A percentile compares a stretch with the other conserved stretches of the same genome.
These are phyloP conservation scores for Ogataea populi-albae DNA, from an alignment of 805 yeast species.

Conservation along the genomic window DNA sequence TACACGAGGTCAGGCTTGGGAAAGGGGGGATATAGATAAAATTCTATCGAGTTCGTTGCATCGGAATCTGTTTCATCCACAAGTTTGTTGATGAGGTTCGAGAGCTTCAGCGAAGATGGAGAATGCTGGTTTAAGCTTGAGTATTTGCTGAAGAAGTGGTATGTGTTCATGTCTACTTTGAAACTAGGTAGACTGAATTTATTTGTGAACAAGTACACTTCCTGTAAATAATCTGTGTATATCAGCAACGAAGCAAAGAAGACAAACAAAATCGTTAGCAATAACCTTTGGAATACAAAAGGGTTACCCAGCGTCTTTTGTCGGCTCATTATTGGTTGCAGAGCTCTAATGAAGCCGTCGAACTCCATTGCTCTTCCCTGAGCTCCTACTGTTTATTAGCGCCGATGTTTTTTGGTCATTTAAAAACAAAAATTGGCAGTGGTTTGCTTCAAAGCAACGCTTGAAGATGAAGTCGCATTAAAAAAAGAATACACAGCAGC, in stretches of 20 bases:
- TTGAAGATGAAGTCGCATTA: too few relatives aligned
- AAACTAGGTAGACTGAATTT: slow-evolving; percentile 23
- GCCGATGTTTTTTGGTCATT: too few relatives aligned
- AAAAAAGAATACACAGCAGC: too few relatives aligned
- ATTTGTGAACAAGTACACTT: slow-evolving; percentile 25
- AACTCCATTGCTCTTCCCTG: too few relatives aligned
- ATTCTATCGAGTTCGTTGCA: slow-evolving; percentile 4
- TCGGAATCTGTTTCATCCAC: slow-evolving; percentile 5
- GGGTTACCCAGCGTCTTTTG: slow-evolving; percentile 20
- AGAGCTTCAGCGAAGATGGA: slow-evolving; percentile 8
- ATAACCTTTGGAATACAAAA: slow-evolving; percentile 17
- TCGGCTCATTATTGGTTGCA: background rate
- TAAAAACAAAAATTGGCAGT: too few relatives aligned
- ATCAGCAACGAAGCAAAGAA: slow-evolving; percentile 23
- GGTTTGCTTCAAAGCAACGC: too few relatives aligned
- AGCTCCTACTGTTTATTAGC: too few relatives aligned
- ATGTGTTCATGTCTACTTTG: slow-evolving; percentile 22
- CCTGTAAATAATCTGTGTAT: slow-evolving; percentile 29
- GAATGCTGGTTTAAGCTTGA: slow-evolving; percentile 15
- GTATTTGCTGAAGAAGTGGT: slow-evolving; percentile 19
- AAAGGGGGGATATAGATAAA: slow-evolving; percentile 25
- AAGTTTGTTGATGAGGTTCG: slow-evolving; percentile 8
- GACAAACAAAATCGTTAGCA: slow-evolving; percentile 20
- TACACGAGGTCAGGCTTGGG: slow-evolving; percentile 24
- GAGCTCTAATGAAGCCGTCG: too few relatives aligned